Base-by-base conservation (phyloP, 129 eudicot species). In the Silybum marianum region DNA sequence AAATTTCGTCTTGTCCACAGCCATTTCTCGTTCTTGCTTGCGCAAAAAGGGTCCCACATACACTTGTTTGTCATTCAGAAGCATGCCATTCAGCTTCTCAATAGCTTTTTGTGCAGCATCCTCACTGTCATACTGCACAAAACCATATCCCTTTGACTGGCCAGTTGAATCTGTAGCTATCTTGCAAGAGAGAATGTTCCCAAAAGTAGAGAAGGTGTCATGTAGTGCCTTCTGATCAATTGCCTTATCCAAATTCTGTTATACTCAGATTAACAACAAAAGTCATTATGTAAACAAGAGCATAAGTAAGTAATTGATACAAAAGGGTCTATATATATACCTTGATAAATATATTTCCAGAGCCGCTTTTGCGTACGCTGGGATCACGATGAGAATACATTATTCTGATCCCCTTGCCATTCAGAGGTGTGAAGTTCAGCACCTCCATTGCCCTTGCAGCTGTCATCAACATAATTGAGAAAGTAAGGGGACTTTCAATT, bases 331-430 rank as follows among this genome's bases (percentile, higher is more conserved):
- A 22, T 0, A 19, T 28, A 22, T 0, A 19, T 78, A 93, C 97
- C 97, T 93, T 93, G 72, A 93, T 87, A 84, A 87, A 93, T 26
- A 92, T 90, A 73, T 92, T 92, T 68, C 90, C 97, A 16, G 87
- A 71, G 0, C 97, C 97, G 77, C 92, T 90, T 84, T 76, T 82
- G 67, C 98, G 93, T 0, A 74, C 58, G 34, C 87, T 89, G 26
- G 92, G 89, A 40, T 93, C 98, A 16, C 98, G 87, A 67, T 91
- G 87, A 66, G 96, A 93, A 83, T 86, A 89, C 98, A 91, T 91
- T 2, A 91, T 71, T 84, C 98, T 85, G 16, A 93, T 91, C 58
- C 92, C 83, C 73, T 89, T 93, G 18, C 90, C 91, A 71, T 89
- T 93, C 34, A 93, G 86, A 80, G 90, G 79, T 46, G 96, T 87